Evolutionary conservation across 805 yeast genomes (phyloP), one percentile per base, ranked within the genome.

Genomic region (Candida berthetii): DNA sequence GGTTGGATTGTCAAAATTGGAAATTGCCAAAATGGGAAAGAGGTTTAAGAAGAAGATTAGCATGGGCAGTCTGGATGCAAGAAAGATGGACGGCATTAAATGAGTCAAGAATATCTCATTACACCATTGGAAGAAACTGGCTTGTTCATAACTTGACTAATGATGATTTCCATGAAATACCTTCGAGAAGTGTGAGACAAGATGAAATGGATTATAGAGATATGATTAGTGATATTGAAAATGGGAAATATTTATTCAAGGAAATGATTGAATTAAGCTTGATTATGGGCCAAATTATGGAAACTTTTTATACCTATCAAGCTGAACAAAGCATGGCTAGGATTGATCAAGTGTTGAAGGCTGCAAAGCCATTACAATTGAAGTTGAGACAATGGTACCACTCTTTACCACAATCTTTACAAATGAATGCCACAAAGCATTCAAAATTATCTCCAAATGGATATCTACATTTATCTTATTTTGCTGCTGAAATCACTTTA

Each of bases 51-150:
- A 76, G 87, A 51, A 70, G 98, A 44, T 64, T 91, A 38, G 96
- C 97, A 1, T 91, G 99, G 98, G 97, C 97, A 0, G 93, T 89
- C 1, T 91, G 79, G 70, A 69, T 85, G 39, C 95, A 89, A 60
- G 96, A 89, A 55, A 88, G 90, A 57, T 91, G 98, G 98, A 72
- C 83, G 9, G 69, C 96, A 1, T 64, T 90, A 38, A 77, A 80
- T 40, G 95, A 87, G 54, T 78, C 90, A 0, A 69, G 96, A 35
- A 95, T 96, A 2, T 82, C 96, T 1, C 96, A 88, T 60, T 72
- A 84, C 29, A 75, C 80, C 17, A 69, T 78, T 42, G 82, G 80
- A 3, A 64, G 72, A 42, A 85, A 88, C 57, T 91, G 98, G 97
- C 68, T 82, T 33, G 93, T 90, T 4, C 69, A 74, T 37, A 69